Conservation (phyloP, 1,284 basidiomycete genomes). For the Flammula alnicola region DNA sequence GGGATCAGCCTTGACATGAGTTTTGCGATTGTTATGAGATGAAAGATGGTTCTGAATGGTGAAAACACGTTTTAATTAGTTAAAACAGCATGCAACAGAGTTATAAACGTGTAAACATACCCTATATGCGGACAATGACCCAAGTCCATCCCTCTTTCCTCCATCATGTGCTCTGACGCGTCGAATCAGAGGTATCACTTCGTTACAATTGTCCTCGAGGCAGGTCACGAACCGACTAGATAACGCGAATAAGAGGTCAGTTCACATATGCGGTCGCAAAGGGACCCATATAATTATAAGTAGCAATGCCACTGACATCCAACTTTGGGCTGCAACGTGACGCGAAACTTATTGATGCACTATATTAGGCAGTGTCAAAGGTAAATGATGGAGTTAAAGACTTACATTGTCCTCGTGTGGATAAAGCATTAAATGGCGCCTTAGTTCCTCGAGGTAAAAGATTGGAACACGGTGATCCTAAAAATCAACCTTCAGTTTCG, state of each 20-base stretch:
- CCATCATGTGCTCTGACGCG: constrained; percentile 39
- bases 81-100: neutral
- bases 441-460: constrained; percentile 43
- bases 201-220: constrained; percentile 47
- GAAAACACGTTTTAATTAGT: constrained; percentile 5
- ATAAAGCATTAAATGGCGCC: constrained; percentile 37
- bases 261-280: constrained; percentile 12
- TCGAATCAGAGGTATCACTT: constrained; percentile 35
- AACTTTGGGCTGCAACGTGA: constrained; percentile 39
- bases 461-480: constrained; percentile 34
- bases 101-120: constrained; percentile 36
- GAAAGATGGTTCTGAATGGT: constrained; percentile 18
- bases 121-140: constrained; percentile 47
- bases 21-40: constrained; percentile 6
- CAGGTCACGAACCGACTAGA: constrained; percentile 49
- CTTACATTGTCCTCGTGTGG: constrained; percentile 45
- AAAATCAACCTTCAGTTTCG: constrained; percentile 12
- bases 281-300: neutral
- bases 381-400: constrained; percentile 9
- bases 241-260: neutral
- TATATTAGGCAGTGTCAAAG: constrained; percentile 9
- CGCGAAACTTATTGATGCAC: constrained; percentile 37
- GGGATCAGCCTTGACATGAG: constrained; percentile 5
- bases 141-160: constrained; percentile 46
- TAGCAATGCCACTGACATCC: constrained; percentile 43